These are phyloP conservation scores for Fremontodendron californicum DNA, from an alignment of 345 rosid species.

Conservation along the genomic window DNA sequence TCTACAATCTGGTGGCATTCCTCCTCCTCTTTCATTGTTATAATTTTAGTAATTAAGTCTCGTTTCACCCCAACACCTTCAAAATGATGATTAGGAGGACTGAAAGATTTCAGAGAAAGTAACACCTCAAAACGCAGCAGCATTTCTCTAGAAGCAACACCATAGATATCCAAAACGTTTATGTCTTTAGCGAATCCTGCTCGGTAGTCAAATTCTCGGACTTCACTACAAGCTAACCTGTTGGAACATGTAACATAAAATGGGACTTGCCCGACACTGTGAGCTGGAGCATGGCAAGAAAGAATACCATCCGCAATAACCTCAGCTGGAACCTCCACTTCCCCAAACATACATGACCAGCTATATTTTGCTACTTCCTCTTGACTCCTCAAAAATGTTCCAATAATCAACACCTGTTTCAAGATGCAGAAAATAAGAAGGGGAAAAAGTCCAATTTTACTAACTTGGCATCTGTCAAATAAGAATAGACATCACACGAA, in stretches of 20 bases:
- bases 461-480: neutral
- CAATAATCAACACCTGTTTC: slow-evolving; percentile 63
- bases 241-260: slow-evolving; percentile 88
- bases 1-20: slow-evolving; percentile 40
- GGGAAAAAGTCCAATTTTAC: neutral
- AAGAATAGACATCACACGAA: neutral
- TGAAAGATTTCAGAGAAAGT: slow-evolving; percentile 40
- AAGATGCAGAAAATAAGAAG: slow-evolving; percentile 5
- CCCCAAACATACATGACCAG: slow-evolving; percentile 99
- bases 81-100: slow-evolving; percentile 23
- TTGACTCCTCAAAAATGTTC: slow-evolving; percentile 58
- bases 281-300: slow-evolving; percentile 65
- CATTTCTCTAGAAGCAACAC: slow-evolving; percentile 33
- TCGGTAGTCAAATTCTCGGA: slow-evolving; percentile 80
- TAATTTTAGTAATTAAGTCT: slow-evolving; percentile 42
- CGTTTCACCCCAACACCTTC: slow-evolving; percentile 49
- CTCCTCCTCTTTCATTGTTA: slow-evolving; percentile 58
- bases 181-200: slow-evolving; percentile 44
- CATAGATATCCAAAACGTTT: slow-evolving; percentile 39
- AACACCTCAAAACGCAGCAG: slow-evolving; percentile 52
- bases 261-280: slow-evolving; percentile 66
- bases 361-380: slow-evolving; percentile 52
- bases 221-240: slow-evolving; percentile 89
- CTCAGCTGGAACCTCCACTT: slow-evolving; percentile 84
- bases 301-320: slow-evolving; percentile 73